A percentile compares a stretch with the other conserved stretches of the same genome.
Conservation (phyloP, 164 flowering plant species). For the Warburgia ugandensis region DNA sequence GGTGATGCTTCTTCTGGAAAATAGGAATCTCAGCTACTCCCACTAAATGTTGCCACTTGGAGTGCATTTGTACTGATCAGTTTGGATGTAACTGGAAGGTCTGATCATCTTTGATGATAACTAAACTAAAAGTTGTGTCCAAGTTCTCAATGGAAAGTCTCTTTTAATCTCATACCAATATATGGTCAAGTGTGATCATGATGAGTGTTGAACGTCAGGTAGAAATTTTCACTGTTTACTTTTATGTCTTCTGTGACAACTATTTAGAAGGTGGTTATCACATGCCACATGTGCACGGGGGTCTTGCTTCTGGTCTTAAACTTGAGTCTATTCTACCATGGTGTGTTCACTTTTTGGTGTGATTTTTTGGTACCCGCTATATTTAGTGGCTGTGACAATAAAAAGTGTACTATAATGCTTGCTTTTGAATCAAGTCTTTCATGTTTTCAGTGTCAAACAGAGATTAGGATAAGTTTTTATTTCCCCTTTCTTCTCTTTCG, state of each 20-base stretch:
- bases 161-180: no score
- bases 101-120: slow-evolving; percentile 2
- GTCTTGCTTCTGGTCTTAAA: slow-evolving; percentile 76
- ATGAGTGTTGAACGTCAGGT: no score
- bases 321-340: slow-evolving; percentile 68
- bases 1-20: slow-evolving; percentile 14
- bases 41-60: slow-evolving; percentile 64
- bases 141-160: no score
- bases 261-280: slow-evolving; percentile 94
- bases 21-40: slow-evolving; percentile 79
- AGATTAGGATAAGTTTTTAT: no score
- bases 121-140: no score
- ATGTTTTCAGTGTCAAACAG: no score
- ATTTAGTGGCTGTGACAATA: no score
- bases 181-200: no score
- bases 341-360: slow-evolving; percentile 34
- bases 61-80: slow-evolving; percentile 82
- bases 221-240: neutral
- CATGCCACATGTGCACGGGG: slow-evolving; percentile 89
- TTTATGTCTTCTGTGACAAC: slow-evolving; percentile 88
- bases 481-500: no score
- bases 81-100: slow-evolving; percentile 96
- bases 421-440: no score
- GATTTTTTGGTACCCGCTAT: neutral
- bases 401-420: no score